Percentiles rank a stretch among this genome's conserved stretches.
phyloP scores from a whole-genome alignment of 371 early-diverging fungal species.

The Sporodiniella umbellata region DNA sequence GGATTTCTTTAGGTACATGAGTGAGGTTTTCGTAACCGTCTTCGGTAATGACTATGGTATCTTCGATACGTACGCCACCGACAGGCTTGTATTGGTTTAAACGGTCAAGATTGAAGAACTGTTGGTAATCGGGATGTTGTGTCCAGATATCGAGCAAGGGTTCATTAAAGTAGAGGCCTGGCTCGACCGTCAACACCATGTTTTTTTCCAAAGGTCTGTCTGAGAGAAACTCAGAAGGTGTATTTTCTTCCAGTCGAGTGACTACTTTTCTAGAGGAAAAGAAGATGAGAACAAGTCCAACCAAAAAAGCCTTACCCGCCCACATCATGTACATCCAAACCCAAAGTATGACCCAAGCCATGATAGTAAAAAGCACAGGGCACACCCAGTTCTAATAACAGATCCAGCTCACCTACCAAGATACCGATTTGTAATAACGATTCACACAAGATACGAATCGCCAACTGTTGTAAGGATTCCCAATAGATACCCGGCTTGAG shows the following conservation, averaged over 20 bases:
- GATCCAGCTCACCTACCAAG: slow-evolving; percentile 52
- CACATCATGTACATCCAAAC: slow-evolving; percentile 80
- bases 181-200: slow-evolving; percentile 92
- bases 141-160: slow-evolving; percentile 45
- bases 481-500: slow-evolving; percentile 76
- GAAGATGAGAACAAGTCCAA: too few species aligned
- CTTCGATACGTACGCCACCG: slow-evolving; percentile 93
- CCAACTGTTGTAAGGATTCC: slow-evolving; percentile 83
- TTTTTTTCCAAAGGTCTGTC: slow-evolving; percentile 57
- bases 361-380: slow-evolving; percentile 83
- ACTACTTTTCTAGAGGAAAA: too few species aligned
- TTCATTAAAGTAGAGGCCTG: slow-evolving; percentile 73
- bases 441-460: slow-evolving; percentile 61
- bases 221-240: slow-evolving; percentile 11
- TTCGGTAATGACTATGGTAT: slow-evolving; percentile 75
- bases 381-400: slow-evolving; percentile 57
- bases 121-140: slow-evolving; percentile 48
- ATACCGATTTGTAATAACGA: slow-evolving; percentile 70
- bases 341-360: slow-evolving; percentile 60
- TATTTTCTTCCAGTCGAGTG: too few species aligned
- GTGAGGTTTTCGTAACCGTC: slow-evolving; percentile 74
- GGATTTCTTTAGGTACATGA: slow-evolving; percentile 62
- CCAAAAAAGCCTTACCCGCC: slow-evolving; percentile 65
- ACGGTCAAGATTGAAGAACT: slow-evolving; percentile 64
- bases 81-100: slow-evolving; percentile 63